phyloP scores from a whole-genome alignment of 2,329 filamentous ascomycete species.

The Podosphaera leucotricha region DNA sequence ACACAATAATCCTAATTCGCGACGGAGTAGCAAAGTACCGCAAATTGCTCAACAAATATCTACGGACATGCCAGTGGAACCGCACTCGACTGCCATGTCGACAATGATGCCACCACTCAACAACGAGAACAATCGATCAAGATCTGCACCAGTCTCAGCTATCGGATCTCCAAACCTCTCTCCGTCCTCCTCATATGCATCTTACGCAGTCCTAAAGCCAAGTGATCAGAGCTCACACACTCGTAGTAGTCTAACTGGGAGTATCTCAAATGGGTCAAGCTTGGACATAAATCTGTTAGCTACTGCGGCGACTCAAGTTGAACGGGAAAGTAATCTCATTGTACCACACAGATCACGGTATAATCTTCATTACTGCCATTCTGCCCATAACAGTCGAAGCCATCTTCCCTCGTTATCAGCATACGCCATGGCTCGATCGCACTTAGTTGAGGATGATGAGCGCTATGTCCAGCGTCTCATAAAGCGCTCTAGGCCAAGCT shows the following conservation, averaged over 20 bases:
- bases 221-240: constrained; percentile 25
- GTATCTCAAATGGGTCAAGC: constrained; percentile 16
- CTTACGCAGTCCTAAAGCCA: constrained; percentile 40
- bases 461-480: constrained; percentile 49
- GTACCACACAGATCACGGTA: constrained; percentile 15
- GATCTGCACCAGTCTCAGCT: constrained; percentile 70
- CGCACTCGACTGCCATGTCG: constrained; percentile 24
- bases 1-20: constrained; percentile 96
- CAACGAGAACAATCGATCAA: constrained; percentile 49
- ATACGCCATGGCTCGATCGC: constrained; percentile 86
- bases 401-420: constrained; percentile 32
- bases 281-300: constrained; percentile 34
- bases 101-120: constrained; percentile 55
- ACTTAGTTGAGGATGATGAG: constrained; percentile 62
- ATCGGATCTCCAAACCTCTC: constrained; percentile 88
- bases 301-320: constrained; percentile 35
- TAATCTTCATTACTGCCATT: constrained; percentile 27
- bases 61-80: constrained; percentile 17
- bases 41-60: constrained; percentile 24
- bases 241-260: constrained; percentile 19
- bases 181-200: constrained; percentile 72
- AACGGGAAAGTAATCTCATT: constrained; percentile 25
- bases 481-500: constrained; percentile 82
- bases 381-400: constrained; percentile 24
- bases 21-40: constrained; percentile 59